Percentiles rank a stretch among this genome's conserved stretches.
Evolutionary conservation across 768 basidiomycete species (phyloP).

Genomic region (Podaxis sp.): DNA sequence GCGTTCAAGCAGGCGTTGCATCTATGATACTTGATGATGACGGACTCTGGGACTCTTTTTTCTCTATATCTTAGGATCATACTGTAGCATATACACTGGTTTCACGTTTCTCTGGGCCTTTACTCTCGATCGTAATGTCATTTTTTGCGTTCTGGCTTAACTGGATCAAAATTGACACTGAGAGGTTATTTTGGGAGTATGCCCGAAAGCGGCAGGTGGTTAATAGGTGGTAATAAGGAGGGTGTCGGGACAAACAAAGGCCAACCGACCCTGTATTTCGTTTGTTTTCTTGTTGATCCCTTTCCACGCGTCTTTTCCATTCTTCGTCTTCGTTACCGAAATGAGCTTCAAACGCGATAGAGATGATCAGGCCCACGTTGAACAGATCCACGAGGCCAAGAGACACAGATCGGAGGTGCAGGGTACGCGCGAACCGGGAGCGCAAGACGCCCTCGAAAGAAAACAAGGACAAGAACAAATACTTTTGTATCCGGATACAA

Average conservation of each 20-base stretch:
- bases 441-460: neutral
- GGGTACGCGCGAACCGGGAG: neutral
- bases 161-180: neutral
- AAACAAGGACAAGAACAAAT: neutral
- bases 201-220: neutral
- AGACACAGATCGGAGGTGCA: neutral
- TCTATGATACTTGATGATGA: neutral
- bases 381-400: neutral
- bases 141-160: neutral
- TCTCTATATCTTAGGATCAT: neutral
- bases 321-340: neutral
- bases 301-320: constrained; percentile 4
- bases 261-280: constrained; percentile 4
- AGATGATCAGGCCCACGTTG: neutral
- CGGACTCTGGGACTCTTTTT: neutral
- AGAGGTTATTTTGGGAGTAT: neutral
- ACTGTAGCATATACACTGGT: neutral
- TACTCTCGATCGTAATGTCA: neutral
- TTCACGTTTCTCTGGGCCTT: neutral
- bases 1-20: constrained; percentile 4
- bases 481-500: constrained; percentile 4
- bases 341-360: constrained; percentile 8
- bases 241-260: constrained; percentile 7
- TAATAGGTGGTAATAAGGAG: neutral
- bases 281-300: constrained; percentile 1